phyloP scores from a whole-genome alignment of 192 early-diverging fungal species.

The Phycomyces blakesleeanus region DNA sequence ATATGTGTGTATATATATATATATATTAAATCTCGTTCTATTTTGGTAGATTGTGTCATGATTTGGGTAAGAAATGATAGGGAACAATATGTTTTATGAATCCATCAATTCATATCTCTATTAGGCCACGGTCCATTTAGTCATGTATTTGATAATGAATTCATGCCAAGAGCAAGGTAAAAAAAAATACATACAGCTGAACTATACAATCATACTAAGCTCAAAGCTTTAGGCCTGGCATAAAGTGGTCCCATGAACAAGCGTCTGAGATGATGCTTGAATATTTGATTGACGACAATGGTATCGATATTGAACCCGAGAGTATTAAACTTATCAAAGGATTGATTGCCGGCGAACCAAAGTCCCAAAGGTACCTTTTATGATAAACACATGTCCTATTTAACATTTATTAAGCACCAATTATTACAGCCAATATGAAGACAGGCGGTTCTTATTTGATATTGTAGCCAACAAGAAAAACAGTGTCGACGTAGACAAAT shows the following conservation, averaged over 20 bases:
- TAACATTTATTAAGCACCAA: not conserved
- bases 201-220: too few relatives aligned
- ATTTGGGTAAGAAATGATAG: slow-evolving; percentile 56
- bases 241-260: slow-evolving; percentile 69
- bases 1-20: not conserved
- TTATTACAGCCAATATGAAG: slow-evolving; percentile 27
- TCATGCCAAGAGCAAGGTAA: slow-evolving; percentile 66
- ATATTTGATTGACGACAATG: slow-evolving; percentile 66
- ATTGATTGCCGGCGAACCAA: slow-evolving; percentile 63
- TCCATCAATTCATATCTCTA: not conserved
- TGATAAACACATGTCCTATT: not conserved
- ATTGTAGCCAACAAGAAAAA: slow-evolving; percentile 96
- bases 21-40: not conserved
- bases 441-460: slow-evolving; percentile 82
- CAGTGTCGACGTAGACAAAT: slow-evolving; percentile 93
- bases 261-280: slow-evolving; percentile 86
- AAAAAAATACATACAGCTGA: not conserved
- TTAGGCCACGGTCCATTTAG: slow-evolving; percentile 93
- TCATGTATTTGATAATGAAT: slow-evolving; percentile 90
- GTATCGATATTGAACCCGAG: slow-evolving; percentile 61
- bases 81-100: slow-evolving; percentile 1
- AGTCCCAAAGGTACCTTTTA: slow-evolving; percentile 36
- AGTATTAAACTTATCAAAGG: slow-evolving; percentile 65
- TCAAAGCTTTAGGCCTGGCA: slow-evolving; percentile 33
- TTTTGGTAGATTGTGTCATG: slow-evolving; percentile 68